Evolutionary conservation across 176 grass and related monocot genomes (phyloP).

Genomic region (Aegilops bicornis): DNA sequence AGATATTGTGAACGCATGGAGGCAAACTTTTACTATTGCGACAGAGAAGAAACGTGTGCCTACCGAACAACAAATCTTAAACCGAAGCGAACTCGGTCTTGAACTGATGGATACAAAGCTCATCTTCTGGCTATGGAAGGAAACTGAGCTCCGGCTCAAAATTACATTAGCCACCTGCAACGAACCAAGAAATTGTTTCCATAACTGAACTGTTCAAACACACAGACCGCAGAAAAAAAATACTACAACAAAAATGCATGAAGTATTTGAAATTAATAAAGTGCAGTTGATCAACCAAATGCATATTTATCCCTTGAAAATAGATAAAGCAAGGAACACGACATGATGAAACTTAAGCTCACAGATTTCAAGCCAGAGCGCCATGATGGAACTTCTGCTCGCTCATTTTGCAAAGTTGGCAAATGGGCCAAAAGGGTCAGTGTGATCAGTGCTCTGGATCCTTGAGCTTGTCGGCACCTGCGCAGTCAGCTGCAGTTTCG

Average conservation of each 20-base stretch:
- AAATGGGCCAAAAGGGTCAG: too few relatives aligned
- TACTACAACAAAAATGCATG: neutral
- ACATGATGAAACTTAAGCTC: neutral
- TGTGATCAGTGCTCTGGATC: too few relatives aligned
- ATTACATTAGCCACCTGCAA: conserved; percentile 53
- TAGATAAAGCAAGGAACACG: neutral
- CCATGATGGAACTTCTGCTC: too few relatives aligned
- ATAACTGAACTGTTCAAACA: conserved; percentile 27
- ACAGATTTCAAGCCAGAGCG: too few relatives aligned
- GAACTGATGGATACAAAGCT: conserved; percentile 40
- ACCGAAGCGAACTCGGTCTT: conserved; percentile 33
- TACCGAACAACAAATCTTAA: conserved; percentile 66
- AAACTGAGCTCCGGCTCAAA: conserved; percentile 38
- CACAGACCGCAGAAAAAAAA: neutral
- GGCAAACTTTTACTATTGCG: neutral
- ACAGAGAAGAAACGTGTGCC: conserved; percentile 13
- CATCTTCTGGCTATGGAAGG: conserved; percentile 45
- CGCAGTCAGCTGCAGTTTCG: too few relatives aligned
- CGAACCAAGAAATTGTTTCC: conserved; percentile 2
- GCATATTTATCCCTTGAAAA: neutral
- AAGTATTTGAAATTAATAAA: neutral
- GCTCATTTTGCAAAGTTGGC: too few relatives aligned
- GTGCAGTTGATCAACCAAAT: neutral
- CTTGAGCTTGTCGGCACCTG: too few relatives aligned
- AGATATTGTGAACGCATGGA: neutral